Conservation (phyloP, 2,329 filamentous ascomycete species). For the Sarocladium oryzae region DNA sequence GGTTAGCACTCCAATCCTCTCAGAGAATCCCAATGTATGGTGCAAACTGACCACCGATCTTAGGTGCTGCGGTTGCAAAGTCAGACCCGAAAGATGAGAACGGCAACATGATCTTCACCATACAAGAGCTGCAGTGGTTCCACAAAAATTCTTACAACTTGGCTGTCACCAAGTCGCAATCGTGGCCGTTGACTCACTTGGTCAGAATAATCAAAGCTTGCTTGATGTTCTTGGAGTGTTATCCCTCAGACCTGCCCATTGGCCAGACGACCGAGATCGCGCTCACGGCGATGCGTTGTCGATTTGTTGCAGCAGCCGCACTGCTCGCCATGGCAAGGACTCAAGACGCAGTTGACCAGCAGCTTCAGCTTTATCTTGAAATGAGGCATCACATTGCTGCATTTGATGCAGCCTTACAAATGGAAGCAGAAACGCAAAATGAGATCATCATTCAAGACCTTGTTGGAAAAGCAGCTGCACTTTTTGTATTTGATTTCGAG, state of each 20-base stretch:
- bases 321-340: conserved; percentile 45
- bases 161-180: conserved; percentile 49
- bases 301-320: conserved; percentile 57
- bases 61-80: conserved; percentile 23
- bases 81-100: conserved; percentile 30
- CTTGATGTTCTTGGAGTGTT: conserved; percentile 43
- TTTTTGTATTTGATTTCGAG: conserved; percentile 77
- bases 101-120: conserved; percentile 47
- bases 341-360: conserved; percentile 40
- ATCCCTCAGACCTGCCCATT: conserved; percentile 39
- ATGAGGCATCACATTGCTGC: conserved; percentile 53
- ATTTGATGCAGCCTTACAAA: conserved; percentile 46
- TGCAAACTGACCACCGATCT: neutral
- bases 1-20: conserved; percentile 27
- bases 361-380: conserved; percentile 55
- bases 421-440: conserved; percentile 31
- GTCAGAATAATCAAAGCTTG: conserved; percentile 51
- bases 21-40: neutral
- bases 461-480: conserved; percentile 52
- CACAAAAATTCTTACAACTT: conserved; percentile 76
- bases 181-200: conserved; percentile 47
- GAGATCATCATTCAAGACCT: conserved; percentile 45
- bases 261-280: conserved; percentile 40
- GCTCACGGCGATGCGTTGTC: conserved; percentile 60
- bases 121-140: conserved; percentile 74